Evolutionary conservation across 2,329 filamentous ascomycete genomes (phyloP), one percentile per base, ranked within the genome.

Genomic region (Sordariomycetes sp.): DNA sequence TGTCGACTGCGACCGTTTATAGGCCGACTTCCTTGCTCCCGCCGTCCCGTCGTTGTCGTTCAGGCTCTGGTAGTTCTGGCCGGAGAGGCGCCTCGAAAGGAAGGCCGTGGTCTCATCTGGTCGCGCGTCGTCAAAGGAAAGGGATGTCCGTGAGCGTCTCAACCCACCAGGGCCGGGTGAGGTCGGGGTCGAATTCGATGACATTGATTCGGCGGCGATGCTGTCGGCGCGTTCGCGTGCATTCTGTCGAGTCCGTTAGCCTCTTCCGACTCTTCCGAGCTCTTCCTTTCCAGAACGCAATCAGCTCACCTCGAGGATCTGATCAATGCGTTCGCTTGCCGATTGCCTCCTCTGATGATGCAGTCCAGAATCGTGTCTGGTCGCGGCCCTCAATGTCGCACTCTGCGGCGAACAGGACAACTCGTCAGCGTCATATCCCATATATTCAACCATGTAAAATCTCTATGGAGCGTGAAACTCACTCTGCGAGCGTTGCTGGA

Each of bases 281-380:
- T n/a, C n/a, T n/a, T n/a, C n/a, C n/a, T n/a, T n/a, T n/a, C n/a
- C n/a, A n/a, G n/a, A n/a, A n/a, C n/a, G n/a, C n/a, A n/a, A n/a
- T n/a, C n/a, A n/a, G 49, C 61, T 46, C 49, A 68, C 65, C 58
- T 69, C 58, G 37, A 69, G 55, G 35, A 69, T 67, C 38, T 59
- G 58, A 39, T 58, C 55, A 42, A 69, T 55, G 34, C 63, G 63
- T 36, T 60, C 59, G 39, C 51, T 56, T 8, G 51, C 56, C 18
- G 60, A 59, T 15, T 30, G 31, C 11, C 36, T 33, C 24, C 36
- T 17, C 23, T 48, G 50, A 20, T 50, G 44, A 21, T 47, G 43
- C 21, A 41, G 39, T 5, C 12, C 12, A 9, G 19, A 7, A 11
- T 10, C 11, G 14, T 29, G 18, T 17, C 24, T 20, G 19, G 8